Base-by-base conservation (phyloP, 257 asterid species). In the Solanum lignicaule region DNA sequence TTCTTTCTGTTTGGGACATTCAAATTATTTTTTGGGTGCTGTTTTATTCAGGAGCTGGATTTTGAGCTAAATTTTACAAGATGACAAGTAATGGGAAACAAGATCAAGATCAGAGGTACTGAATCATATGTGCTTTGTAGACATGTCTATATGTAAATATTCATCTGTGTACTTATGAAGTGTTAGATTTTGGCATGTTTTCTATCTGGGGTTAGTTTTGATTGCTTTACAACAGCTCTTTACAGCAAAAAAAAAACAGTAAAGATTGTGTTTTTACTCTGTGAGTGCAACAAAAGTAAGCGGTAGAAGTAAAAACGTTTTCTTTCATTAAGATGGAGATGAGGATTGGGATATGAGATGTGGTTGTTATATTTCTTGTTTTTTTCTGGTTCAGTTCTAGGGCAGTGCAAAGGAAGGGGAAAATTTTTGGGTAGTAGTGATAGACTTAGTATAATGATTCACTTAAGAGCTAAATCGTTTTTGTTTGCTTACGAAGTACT, bases 61-160 rank as follows among this genome's bases (percentile, higher is more conserved):
- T 83, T 85, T 66, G 86, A 87, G 91, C 88, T 89, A 11, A 52
- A 5, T 29, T 66, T 60, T 32, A 9, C 86, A 90, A 86, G 86
- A 93, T 94, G 95, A 87, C 95, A 18, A 88, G 89, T 86, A 83
- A 94, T 46, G 87, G 65, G 66, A 90, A 87, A 82, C 92, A 90
- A 92, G 95, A 94, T 92, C 96, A 89, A 87, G 94, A 92, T 90
- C 94, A 88, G 89, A 92, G 96, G 98, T 95, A 88, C n/a, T 71
- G 11, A 76, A 0, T 18, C 41, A 2, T 20, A 31, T 81, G 25
- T 81, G 16, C 65, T 41, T 41, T 41, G 9, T 0, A 7, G 25
- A 15, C 6, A 39, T 41, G 6, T 78, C 25, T 79, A 4, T 79
- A 8, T 79, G 38, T 74, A 73, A 9, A n/a, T 7, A 21, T 74